A percentile compares a stretch with the other conserved stretches of the same genome.
These are phyloP conservation scores for Pleurotus eryngii DNA, from an alignment of 768 basidiomycete species.

Conservation along the genomic window DNA sequence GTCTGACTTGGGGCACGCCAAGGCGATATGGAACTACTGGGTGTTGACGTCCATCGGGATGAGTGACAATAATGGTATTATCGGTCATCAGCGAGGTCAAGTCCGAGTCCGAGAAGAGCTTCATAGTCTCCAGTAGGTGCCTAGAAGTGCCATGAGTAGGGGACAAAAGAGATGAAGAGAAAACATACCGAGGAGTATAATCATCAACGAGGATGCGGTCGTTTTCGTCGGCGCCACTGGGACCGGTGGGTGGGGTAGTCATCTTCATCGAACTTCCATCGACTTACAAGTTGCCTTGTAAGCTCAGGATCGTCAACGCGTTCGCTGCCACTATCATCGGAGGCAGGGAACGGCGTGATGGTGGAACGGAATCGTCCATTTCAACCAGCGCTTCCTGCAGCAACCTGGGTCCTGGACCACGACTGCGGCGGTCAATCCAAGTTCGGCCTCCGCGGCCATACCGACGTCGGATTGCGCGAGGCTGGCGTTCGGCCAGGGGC, in stretches of 20 bases:
- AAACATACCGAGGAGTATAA: constrained; percentile 49
- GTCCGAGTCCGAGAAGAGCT: constrained; percentile 55
- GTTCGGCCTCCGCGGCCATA: constrained; percentile 81
- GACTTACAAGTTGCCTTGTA: constrained; percentile 44
- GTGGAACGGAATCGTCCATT: constrained; percentile 22
- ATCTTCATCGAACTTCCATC: constrained; percentile 70
- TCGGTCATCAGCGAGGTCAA: constrained; percentile 50
- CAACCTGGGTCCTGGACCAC: constrained; percentile 16
- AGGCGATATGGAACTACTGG: constrained; percentile 48
- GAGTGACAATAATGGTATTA: constrained; percentile 38
- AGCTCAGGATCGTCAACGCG: constrained; percentile 35
- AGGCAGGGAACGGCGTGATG: constrained; percentile 18
- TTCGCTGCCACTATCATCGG: constrained; percentile 10
- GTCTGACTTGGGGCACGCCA: constrained; percentile 27
- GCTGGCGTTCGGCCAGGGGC: constrained; percentile 25
- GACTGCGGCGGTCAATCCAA: constrained; percentile 67
- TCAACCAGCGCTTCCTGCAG: constrained; percentile 8
- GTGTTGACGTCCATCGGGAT: constrained; percentile 40
- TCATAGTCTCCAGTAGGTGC: constrained; percentile 53
- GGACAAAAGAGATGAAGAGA: neutral
- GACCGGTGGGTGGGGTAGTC: constrained; percentile 55
- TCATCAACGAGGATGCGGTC: constrained; percentile 72
- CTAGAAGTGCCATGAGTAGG: constrained; percentile 25
- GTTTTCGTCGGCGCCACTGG: constrained; percentile 64
- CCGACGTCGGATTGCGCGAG: constrained; percentile 65